Conservation (phyloP, 306 rosid genomes). For the Benincasa hispida region DNA sequence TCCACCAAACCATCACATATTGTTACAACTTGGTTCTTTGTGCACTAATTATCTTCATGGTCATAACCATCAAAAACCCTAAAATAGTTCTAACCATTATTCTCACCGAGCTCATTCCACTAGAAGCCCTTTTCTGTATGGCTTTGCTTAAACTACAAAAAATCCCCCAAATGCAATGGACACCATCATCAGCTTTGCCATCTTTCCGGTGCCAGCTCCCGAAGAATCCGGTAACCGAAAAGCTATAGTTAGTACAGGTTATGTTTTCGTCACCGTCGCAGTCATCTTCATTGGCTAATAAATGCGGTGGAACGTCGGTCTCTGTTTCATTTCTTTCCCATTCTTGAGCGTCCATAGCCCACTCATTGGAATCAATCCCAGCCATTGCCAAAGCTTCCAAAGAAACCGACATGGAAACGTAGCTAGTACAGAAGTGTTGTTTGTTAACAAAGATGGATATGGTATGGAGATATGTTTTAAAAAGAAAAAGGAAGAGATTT, state of each 20-base stretch:
- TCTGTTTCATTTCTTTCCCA: neutral
- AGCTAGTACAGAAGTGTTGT: neutral
- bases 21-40: neutral
- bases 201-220: neutral
- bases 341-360: neutral
- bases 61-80: neutral
- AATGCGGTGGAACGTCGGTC: neutral
- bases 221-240: neutral
- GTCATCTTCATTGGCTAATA: neutral
- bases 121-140: neutral
- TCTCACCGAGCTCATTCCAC: neutral
- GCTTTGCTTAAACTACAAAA: neutral
- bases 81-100: neutral
- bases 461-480: neutral
- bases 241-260: neutral
- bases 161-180: neutral
- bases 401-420: constrained; percentile 2
- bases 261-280: neutral
- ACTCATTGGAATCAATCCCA: neutral
- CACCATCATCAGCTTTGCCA: too few species aligned
- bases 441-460: neutral
- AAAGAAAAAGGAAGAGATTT: neutral
- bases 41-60: neutral
- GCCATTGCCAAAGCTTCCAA: constrained; percentile 5
- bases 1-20: neutral